These are phyloP conservation scores for Coniochaeta hoffmannii DNA, from an alignment of 2,329 filamentous ascomycete genomes.

Conservation along the genomic window DNA sequence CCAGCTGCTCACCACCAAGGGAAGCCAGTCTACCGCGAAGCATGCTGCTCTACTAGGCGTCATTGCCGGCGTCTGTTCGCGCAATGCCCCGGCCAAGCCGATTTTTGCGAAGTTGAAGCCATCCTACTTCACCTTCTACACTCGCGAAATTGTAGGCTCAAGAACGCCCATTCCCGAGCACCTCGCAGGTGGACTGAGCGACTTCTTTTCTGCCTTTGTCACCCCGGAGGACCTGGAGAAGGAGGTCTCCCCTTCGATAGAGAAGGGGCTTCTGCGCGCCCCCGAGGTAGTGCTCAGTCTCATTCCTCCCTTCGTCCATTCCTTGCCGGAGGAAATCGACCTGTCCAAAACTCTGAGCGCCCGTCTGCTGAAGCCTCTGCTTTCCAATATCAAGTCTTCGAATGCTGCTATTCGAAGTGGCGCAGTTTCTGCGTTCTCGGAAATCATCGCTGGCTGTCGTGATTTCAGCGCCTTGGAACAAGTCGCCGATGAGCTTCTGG, in stretches of 20 bases:
- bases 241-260: constrained; percentile 71
- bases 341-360: constrained; percentile 65
- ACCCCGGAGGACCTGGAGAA: constrained; percentile 66
- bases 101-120: constrained; percentile 59
- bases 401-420: constrained; percentile 72
- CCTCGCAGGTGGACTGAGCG: constrained; percentile 62
- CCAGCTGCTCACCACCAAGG: constrained; percentile 60
- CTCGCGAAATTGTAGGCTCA: constrained; percentile 77
- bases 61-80: constrained; percentile 77
- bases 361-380: constrained; percentile 74
- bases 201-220: constrained; percentile 77
- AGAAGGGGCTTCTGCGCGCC: constrained; percentile 81
- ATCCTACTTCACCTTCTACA: constrained; percentile 74
- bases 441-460: constrained; percentile 54
- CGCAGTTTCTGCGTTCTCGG: constrained; percentile 65
- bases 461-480: constrained; percentile 54
- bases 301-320: constrained; percentile 62
- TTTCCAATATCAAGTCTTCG: constrained; percentile 88
- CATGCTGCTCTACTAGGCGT: constrained; percentile 77
- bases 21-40: constrained; percentile 52
- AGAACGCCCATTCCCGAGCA: constrained; percentile 63
- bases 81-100: constrained; percentile 56
- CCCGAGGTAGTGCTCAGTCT: constrained; percentile 85
- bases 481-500: constrained; percentile 69
- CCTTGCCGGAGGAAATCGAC: constrained; percentile 65